Conservation (phyloP, 2,329 filamentous ascomycete species). For the Phyllosticta capitalensis region DNA sequence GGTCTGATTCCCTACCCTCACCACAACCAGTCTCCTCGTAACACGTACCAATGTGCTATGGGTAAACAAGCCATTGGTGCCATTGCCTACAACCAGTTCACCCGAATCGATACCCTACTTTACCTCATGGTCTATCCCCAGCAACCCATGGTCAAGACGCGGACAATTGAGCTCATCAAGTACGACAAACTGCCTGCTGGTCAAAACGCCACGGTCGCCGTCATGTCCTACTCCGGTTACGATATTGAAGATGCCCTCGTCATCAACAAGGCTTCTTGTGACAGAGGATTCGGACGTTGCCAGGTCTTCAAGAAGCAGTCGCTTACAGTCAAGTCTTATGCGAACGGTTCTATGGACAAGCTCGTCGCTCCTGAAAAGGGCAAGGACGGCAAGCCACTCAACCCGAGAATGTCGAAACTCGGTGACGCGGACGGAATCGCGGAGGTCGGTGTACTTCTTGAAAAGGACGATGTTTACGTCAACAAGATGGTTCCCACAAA, state of each 20-base stretch:
- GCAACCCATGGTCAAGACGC: conserved; percentile 92
- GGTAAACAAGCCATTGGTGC: conserved; percentile 99
- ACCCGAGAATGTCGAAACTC: conserved; percentile 54
- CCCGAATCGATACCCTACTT: conserved; percentile 88
- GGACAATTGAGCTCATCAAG: conserved; percentile 91
- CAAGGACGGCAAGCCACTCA: conserved; percentile 48
- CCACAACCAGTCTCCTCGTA: conserved; percentile 96
- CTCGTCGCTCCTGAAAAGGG: conserved; percentile 45
- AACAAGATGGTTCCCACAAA: conserved; percentile 83
- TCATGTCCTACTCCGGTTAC: conserved; percentile 99
- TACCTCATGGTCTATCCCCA: conserved; percentile 98
- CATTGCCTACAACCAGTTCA: conserved; percentile 96
- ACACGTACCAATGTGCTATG: conserved; percentile 99
- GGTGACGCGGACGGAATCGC: conserved; percentile 75
- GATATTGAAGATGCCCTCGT: conserved; percentile 98
- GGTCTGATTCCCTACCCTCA: conserved; percentile 96
- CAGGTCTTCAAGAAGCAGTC: conserved; percentile 97
- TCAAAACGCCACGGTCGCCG: conserved; percentile 93
- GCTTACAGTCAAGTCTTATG: conserved; percentile 77
- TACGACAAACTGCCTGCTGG: conserved; percentile 96
- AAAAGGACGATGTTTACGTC: conserved; percentile 74
- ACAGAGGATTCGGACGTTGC: conserved; percentile 90
- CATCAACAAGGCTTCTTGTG: conserved; percentile 89
- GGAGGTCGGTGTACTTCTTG: conserved; percentile 71
- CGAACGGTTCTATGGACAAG: conserved; percentile 60